Percentiles rank a stretch among this genome's conserved stretches.
Conservation (phyloP, 768 basidiomycete genomes). For the Russula abietina region DNA sequence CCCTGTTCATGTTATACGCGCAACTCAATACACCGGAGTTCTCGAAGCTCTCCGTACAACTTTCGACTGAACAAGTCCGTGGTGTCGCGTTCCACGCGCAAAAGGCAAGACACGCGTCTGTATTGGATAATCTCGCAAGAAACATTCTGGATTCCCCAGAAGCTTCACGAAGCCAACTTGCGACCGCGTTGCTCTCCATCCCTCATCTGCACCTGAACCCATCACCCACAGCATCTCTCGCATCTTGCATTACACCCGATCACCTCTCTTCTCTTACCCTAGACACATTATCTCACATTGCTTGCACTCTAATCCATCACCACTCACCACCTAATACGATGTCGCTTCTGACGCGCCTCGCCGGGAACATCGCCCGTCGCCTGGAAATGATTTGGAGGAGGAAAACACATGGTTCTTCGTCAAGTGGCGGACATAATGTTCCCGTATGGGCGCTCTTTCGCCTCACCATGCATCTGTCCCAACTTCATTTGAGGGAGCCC, state of each 20-base stretch:
- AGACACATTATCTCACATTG: slow-evolving; percentile 29
- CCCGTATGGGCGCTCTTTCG: slow-evolving; percentile 39
- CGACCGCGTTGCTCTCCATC: slow-evolving; percentile 11
- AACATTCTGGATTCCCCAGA: slow-evolving; percentile 34
- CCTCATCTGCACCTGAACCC: slow-evolving; percentile 3
- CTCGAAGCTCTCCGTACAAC: slow-evolving; percentile 12
- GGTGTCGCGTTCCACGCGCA: slow-evolving; percentile 31
- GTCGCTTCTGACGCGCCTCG: background rate
- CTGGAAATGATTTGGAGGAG: slow-evolving; percentile 3
- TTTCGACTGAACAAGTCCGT: slow-evolving; percentile 28
- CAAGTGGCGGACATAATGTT: background rate
- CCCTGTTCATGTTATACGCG: background rate
- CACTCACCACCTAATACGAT: slow-evolving; percentile 31
- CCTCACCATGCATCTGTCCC: slow-evolving; percentile 40
- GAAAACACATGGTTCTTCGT: background rate
- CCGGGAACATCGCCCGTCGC: slow-evolving; percentile 2
- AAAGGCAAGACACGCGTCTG: slow-evolving; percentile 30
- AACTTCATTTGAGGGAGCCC: slow-evolving; percentile 31
- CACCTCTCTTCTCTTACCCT: slow-evolving; percentile 32
- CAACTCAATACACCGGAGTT: background rate
- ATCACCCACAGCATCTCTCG: slow-evolving; percentile 10
- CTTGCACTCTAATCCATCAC: slow-evolving; percentile 32
- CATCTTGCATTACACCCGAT: slow-evolving; percentile 9
- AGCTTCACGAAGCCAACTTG: slow-evolving; percentile 7
- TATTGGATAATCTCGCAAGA: slow-evolving; percentile 38